Evolutionary conservation across 2,329 filamentous ascomycete genomes (phyloP).

Genomic region (Capronia americana): DNA sequence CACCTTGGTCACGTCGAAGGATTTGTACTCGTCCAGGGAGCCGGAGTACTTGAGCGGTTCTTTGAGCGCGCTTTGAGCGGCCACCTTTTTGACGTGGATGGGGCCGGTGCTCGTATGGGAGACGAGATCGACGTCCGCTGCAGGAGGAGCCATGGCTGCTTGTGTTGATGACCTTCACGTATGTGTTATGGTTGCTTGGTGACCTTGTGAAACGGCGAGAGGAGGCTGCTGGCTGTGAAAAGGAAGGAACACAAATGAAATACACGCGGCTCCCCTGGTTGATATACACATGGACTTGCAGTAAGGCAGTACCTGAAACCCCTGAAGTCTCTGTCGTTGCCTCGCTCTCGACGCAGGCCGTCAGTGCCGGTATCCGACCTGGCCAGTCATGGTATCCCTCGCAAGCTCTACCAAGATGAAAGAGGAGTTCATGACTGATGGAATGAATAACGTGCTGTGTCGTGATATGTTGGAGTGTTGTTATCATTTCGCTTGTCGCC

Average conservation of each 20-base stretch:
- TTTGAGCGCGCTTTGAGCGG: slow-evolving; percentile 30
- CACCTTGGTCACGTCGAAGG: slow-evolving; percentile 58
- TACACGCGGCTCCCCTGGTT: background rate
- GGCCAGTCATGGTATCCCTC: background rate
- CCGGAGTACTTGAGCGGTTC: slow-evolving; percentile 50
- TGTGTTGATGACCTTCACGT: background rate
- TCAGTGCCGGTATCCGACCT: background rate
- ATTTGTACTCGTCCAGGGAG: slow-evolving; percentile 52
- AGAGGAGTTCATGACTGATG: background rate
- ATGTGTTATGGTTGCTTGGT: background rate
- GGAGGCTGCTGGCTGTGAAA: background rate
- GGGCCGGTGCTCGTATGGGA: slow-evolving; percentile 10
- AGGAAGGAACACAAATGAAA: background rate
- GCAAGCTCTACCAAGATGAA: background rate
- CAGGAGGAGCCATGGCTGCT: slow-evolving; percentile 30
- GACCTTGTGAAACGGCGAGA: background rate
- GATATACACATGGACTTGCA: background rate
- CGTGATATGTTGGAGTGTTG: background rate
- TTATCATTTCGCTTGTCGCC: background rate
- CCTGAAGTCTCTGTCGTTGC: background rate
- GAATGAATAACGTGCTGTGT: background rate
- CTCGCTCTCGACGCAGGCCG: background rate
- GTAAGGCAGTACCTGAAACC: background rate
- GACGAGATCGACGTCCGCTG: slow-evolving; percentile 30
- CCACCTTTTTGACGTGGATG: slow-evolving; percentile 21